Conservation (phyloP, 768 basidiomycete species). For the Amanita subjunquillea region DNA sequence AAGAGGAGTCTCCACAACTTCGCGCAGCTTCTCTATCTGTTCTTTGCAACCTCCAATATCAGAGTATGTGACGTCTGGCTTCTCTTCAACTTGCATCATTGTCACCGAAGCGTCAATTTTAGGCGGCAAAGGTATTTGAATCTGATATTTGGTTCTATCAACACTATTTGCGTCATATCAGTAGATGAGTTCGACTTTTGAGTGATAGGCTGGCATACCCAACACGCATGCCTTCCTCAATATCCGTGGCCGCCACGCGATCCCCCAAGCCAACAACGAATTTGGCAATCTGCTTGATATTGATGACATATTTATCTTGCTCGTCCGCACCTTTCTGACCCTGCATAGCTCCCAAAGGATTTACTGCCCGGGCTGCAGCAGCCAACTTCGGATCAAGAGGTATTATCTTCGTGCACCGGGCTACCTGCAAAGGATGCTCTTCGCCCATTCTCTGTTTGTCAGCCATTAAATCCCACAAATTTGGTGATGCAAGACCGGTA, state of each 20-base stretch:
- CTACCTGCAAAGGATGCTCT: conserved; percentile 93
- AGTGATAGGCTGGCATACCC: conserved; percentile 50
- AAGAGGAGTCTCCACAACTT: conserved; percentile 95
- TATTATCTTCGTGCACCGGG: conserved; percentile 98
- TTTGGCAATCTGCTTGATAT: conserved; percentile 99
- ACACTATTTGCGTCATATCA: conserved; percentile 42
- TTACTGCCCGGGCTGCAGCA: conserved; percentile 68
- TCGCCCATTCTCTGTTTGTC: conserved; percentile 86
- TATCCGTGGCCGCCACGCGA: conserved; percentile 93
- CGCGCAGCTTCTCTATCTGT: conserved; percentile 96
- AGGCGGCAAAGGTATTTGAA: conserved; percentile 95
- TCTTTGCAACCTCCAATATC: conserved; percentile 99
- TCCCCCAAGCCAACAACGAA: conserved; percentile 97
- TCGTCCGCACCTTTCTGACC: conserved; percentile 97
- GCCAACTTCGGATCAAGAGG: conserved; percentile 68
- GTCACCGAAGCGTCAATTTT: conserved; percentile 99
- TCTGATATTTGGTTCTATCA: conserved; percentile 94
- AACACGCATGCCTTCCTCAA: conserved; percentile 99
- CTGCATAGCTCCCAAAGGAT: conserved; percentile 66
- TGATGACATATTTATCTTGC: conserved; percentile 98
- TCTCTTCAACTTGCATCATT: conserved; percentile 99
- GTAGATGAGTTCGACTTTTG: neutral
- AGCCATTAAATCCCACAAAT: conserved; percentile 93
- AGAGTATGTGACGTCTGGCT: conserved; percentile 95
- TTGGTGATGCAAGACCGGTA: conserved; percentile 93